phyloP scores from a whole-genome alignment of 805 yeast genomes.

The Priceomyces castillae region DNA sequence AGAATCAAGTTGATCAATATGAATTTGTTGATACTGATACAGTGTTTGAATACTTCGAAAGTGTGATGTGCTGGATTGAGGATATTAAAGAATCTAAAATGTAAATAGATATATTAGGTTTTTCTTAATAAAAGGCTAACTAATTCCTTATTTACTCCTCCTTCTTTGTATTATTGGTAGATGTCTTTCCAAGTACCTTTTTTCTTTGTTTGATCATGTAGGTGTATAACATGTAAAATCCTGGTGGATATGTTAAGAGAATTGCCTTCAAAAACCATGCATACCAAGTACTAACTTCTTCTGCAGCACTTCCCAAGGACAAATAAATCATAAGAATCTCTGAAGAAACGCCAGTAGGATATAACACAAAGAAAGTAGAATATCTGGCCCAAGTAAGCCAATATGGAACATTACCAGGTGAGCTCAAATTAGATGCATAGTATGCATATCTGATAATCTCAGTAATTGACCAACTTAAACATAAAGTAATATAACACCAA shows the following conservation, averaged over 20 bases:
- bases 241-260: constrained; percentile 76
- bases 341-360: constrained; percentile 90
- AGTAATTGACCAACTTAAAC: constrained; percentile 90
- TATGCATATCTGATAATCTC: constrained; percentile 87
- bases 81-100: constrained; percentile 7
- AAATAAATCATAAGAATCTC: constrained; percentile 70
- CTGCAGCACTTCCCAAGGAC: constrained; percentile 68
- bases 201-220: constrained; percentile 89
- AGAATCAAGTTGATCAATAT: constrained; percentile 7
- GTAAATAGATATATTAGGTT: constrained; percentile 2
- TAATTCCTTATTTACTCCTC: constrained; percentile 1
- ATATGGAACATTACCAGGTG: constrained; percentile 52
- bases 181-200: constrained; percentile 55
- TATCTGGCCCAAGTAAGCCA: constrained; percentile 73
- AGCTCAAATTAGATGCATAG: constrained; percentile 67
- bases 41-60: constrained; percentile 30
- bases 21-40: constrained; percentile 32
- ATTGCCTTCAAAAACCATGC: constrained; percentile 54
- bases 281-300: constrained; percentile 48
- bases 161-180: background rate
- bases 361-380: constrained; percentile 75
- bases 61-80: constrained; percentile 30
- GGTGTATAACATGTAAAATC: constrained; percentile 76
- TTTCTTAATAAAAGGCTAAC: background rate
- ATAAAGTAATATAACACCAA: constrained; percentile 64